phyloP scores from a whole-genome alignment of 2,329 filamentous ascomycete genomes.

The Trichocomaceae sp. region DNA sequence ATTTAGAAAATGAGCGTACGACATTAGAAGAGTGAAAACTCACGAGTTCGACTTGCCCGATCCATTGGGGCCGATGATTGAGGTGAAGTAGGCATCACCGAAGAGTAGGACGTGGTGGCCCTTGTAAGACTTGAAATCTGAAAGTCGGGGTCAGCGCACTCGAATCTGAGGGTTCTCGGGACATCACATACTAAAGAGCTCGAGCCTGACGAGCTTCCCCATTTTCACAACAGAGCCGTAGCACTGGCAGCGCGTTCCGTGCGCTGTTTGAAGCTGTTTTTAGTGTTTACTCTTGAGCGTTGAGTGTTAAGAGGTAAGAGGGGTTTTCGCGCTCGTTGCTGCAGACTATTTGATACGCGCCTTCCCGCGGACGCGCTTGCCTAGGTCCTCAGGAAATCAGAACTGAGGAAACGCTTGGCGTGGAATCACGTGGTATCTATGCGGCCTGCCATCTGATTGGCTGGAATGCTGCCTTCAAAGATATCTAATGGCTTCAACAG shows the following conservation, averaged over 20 bases:
- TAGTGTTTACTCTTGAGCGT: too few relatives aligned
- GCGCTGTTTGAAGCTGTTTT: background rate
- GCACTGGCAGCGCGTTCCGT: constrained; percentile 6
- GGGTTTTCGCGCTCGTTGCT: constrained; percentile 5
- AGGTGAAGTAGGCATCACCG: constrained; percentile 97
- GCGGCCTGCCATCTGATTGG: background rate
- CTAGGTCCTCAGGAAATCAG: too few relatives aligned
- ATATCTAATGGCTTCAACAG: too few relatives aligned
- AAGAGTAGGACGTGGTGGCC: constrained; percentile 91
- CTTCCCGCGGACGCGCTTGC: constrained; percentile 4
- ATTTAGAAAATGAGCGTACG: background rate
- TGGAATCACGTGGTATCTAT: background rate
- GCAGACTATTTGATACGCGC: background rate
- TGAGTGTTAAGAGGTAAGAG: too few relatives aligned
- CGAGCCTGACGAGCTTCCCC: constrained; percentile 92
- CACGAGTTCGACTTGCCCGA: constrained; percentile 99
- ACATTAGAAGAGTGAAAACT: constrained; percentile 14
- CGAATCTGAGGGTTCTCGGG: background rate
- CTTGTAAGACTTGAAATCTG: constrained; percentile 99
- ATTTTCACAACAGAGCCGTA: constrained; percentile 50
- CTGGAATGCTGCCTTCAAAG: too few relatives aligned
- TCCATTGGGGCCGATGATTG: constrained; percentile 98
- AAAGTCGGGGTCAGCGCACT: constrained; percentile 1
- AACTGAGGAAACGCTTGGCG: background rate
- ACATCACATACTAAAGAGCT: constrained; percentile 68